Evolutionary conservation across 306 rosid genomes (phyloP), one percentile per base, ranked within the genome.

Genomic region (Gastrolobium villosum): DNA sequence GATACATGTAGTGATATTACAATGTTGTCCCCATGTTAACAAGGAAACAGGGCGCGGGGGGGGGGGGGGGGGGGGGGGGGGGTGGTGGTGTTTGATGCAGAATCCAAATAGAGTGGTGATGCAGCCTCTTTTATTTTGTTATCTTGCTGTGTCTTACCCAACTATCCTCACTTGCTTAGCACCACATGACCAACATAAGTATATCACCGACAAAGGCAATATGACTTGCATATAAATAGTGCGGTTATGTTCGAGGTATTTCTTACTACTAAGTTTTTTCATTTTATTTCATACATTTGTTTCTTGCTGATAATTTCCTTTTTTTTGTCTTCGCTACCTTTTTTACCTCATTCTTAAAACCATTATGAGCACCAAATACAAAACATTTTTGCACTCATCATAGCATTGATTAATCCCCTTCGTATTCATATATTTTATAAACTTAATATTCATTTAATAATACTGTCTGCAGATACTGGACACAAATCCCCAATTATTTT

Each of bases 401-500:
- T 39, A 49, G 5, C 31, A 39, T 32, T 31, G 26, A 75, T 57
- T 70, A 68, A 45, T 65, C 3, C 39, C 41, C 5, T 6, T 52
- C 44, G n/a, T 72, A 6, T 36, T 35, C 62, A 39, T 69, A 8
- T 30, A 26, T 74, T 55, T 59, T 28, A 34, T 8, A 8, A 14
- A 41, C 26, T 44, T 66, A 46, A 72, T 77, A 56, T 66, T 66
- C 5, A 3, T 46, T 28, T 40, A 72, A 3, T 64, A 56, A 66
- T 70, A 62, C 53, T 83, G 57, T 78, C 55, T 89, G 90, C 93
- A 95, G 99, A 95, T 93, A 76, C 86, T 95, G 65, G 98, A 93
- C 86, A 93, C 96, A 64, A 93, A 93, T 79, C 98, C 99, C 67
- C 96, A 93, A 70, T 90, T 95, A 82, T 95, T 91, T 87, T 95